Conservation (phyloP, 495 filamentous ascomycete species). For the Penicillium robsamsonii region DNA sequence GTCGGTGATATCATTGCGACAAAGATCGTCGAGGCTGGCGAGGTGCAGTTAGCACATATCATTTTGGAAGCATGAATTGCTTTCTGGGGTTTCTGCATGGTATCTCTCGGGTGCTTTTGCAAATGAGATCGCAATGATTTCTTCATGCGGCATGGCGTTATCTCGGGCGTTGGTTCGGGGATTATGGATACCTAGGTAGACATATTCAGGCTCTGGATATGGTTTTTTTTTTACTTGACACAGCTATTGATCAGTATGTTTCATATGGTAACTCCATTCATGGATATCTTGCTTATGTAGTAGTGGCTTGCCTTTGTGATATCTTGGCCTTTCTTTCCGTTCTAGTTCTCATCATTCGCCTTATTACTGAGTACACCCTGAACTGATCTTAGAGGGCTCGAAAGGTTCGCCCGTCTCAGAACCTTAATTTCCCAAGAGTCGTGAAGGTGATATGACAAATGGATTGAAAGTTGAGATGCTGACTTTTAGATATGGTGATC, state of each 20-base stretch:
- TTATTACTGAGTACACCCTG: neutral
- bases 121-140: neutral
- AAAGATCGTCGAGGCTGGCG: conserved; percentile 51
- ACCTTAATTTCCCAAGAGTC: too few species aligned
- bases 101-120: conserved; percentile 5
- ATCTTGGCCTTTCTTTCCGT: neutral
- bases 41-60: conserved; percentile 38
- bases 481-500: too few species aligned
- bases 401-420: too few species aligned
- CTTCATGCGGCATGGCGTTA: conserved; percentile 16
- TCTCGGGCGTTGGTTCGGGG: conserved; percentile 13
- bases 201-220: neutral
- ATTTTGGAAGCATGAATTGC: conserved; percentile 31
- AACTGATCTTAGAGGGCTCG: neutral
- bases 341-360: neutral
- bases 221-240: neutral
- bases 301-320: neutral
- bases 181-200: conserved; percentile 1
- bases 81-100: conserved; percentile 2
- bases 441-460: too few species aligned
- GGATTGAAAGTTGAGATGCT: too few species aligned
- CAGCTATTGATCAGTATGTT: neutral
- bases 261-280: neutral
- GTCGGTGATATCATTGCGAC: conserved; percentile 58
- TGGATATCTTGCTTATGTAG: neutral